phyloP scores from a whole-genome alignment of 176 grass and related monocot genomes.

The Eleusine coracana region DNA sequence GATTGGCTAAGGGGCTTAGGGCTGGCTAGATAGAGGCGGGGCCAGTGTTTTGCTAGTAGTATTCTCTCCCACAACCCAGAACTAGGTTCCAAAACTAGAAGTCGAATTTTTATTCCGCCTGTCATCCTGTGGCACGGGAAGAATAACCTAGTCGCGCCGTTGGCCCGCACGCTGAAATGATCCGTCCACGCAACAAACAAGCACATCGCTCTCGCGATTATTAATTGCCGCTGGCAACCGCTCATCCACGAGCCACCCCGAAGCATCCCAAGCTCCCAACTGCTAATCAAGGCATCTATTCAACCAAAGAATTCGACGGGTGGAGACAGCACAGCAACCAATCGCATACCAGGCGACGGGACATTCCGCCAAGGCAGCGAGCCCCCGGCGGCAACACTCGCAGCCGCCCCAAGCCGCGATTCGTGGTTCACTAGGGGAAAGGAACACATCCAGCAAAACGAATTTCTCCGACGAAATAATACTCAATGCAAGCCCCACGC shows the following conservation, averaged over 20 bases:
- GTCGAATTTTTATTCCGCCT: not conserved
- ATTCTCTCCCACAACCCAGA: not conserved
- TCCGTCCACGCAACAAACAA: conserved; percentile 49
- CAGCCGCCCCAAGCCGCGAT: not conserved
- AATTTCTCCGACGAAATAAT: not conserved
- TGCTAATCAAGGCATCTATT: conserved; percentile 8
- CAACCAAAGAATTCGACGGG: conserved; percentile 23
- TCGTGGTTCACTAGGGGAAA: not conserved
- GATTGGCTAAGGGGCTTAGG: conserved; percentile 1
- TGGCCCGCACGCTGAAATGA: not conserved
- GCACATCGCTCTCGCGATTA: conserved; percentile 49
- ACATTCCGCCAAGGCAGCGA: conserved; percentile 15
- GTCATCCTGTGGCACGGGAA: conserved; percentile 20
- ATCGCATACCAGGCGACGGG: not conserved
- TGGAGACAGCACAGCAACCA: conserved; percentile 32
- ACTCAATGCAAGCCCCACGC: not conserved
- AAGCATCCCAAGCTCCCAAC: conserved; percentile 29
- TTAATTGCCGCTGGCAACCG: conserved; percentile 41
- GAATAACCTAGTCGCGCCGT: not conserved
- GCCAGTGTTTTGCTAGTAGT: not conserved
- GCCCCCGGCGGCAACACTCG: not conserved
- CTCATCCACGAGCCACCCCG: conserved; percentile 36
- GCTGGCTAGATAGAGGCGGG: not conserved
- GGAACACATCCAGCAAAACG: conserved; percentile 3
- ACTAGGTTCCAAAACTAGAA: not conserved